phyloP scores from a whole-genome alignment of 352 stramenopile species.

The Thraustotheca clavata region DNA sequence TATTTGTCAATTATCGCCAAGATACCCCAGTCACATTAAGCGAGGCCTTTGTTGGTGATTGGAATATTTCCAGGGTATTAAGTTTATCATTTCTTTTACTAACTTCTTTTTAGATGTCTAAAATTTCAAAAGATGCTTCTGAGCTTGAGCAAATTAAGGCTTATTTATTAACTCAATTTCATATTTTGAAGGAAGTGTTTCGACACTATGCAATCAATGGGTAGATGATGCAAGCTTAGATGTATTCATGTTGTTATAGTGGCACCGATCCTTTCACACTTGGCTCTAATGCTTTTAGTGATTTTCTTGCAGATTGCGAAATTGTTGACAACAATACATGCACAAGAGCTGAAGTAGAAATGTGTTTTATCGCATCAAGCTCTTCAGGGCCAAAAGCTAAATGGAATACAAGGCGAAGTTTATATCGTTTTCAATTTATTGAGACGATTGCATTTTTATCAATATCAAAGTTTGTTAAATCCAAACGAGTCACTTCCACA shows the following conservation, averaged over 20 bases:
- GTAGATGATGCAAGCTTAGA: not conserved
- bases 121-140: not conserved
- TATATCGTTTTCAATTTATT: constrained; percentile 21
- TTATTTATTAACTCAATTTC: not conserved
- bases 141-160: constrained; percentile 1
- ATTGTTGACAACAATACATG: constrained; percentile 20
- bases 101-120: not conserved
- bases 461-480: constrained; percentile 20
- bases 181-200: constrained; percentile 10
- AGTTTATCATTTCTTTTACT: not conserved
- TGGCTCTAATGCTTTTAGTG: constrained; percentile 18
- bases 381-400: constrained; percentile 19
- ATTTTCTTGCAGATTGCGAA: constrained; percentile 19
- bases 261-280: constrained; percentile 16
- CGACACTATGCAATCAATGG: constrained; percentile 14
- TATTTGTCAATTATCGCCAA: constrained; percentile 14
- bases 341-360: constrained; percentile 22
- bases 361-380: constrained; percentile 21
- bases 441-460: constrained; percentile 5
- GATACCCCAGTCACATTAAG: not conserved
- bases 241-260: constrained; percentile 3
- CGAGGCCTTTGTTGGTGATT: constrained; percentile 10
- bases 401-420: constrained; percentile 13
- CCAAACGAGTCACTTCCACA: constrained; percentile 1
- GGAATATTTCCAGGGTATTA: constrained; percentile 10